A percentile compares a stretch with the other conserved stretches of the same genome.
phyloP scores from a whole-genome alignment of 768 basidiomycete species.

The Amanita rimosa region DNA sequence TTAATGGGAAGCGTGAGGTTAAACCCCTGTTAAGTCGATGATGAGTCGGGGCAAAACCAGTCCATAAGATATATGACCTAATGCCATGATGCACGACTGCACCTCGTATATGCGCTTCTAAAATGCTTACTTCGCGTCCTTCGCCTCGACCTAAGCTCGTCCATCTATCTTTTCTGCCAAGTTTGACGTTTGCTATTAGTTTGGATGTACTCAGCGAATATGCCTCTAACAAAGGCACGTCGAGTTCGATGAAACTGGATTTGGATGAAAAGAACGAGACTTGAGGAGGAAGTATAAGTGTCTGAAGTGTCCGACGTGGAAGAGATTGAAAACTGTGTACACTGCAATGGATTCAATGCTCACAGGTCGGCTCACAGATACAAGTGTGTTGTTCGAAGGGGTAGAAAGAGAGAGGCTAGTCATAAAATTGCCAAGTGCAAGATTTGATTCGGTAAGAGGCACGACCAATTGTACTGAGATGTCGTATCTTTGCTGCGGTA shows the following conservation, averaged over 20 bases:
- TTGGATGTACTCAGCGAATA: slow-evolving; percentile 36
- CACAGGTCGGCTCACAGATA: slow-evolving; percentile 53
- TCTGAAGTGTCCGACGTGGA: slow-evolving; percentile 25
- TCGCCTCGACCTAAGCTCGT: slow-evolving; percentile 53
- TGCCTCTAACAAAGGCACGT: slow-evolving; percentile 46
- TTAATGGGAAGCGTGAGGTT: slow-evolving; percentile 5
- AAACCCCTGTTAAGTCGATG: background rate
- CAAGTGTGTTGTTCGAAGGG: slow-evolving; percentile 51
- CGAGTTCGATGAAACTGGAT: slow-evolving; percentile 32
- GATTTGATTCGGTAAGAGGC: slow-evolving; percentile 56
- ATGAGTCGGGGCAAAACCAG: background rate
- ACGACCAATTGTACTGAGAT: slow-evolving; percentile 55
- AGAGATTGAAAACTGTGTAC: slow-evolving; percentile 2
- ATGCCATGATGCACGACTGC: slow-evolving; percentile 55
- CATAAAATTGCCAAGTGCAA: slow-evolving; percentile 82
- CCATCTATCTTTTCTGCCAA: slow-evolving; percentile 72
- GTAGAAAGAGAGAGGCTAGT: slow-evolving; percentile 48
- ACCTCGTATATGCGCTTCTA: slow-evolving; percentile 51
- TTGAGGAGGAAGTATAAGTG: slow-evolving; percentile 41
- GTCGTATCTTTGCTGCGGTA: slow-evolving; percentile 61
- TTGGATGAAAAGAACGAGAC: slow-evolving; percentile 27
- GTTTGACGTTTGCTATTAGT: slow-evolving; percentile 48
- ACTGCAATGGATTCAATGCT: slow-evolving; percentile 16
- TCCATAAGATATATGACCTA: slow-evolving; percentile 30
- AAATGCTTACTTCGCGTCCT: slow-evolving; percentile 63